phyloP scores from a whole-genome alignment of 2,329 filamentous ascomycete species.

The Stachybotrys echinatus region DNA sequence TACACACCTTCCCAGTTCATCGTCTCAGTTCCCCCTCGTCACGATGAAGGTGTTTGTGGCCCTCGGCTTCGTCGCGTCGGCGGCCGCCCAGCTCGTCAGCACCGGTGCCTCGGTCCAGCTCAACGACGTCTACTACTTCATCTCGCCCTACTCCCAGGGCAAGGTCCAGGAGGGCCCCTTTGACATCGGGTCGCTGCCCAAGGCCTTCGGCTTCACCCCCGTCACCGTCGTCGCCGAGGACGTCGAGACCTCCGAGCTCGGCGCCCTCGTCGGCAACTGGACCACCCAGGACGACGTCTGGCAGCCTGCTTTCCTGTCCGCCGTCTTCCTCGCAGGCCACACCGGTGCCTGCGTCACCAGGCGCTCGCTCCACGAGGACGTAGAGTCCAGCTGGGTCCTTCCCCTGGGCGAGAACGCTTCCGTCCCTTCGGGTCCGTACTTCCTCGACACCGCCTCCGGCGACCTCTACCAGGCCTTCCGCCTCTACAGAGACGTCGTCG shows the following conservation, averaged over 20 bases:
- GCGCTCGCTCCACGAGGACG: constrained; percentile 9
- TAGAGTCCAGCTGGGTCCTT: constrained; percentile 10
- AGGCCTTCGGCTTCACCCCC: constrained; percentile 24
- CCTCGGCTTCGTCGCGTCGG: constrained; percentile 7
- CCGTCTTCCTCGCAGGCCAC: constrained; percentile 14
- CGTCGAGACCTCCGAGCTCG: constrained; percentile 12
- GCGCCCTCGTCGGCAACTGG: constrained; percentile 23
- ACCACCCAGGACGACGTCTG: constrained; percentile 20
- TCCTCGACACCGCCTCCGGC: constrained; percentile 24
- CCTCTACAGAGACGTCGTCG: constrained; percentile 23
- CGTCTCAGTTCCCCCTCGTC: no score
- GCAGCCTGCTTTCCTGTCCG: constrained; percentile 14
- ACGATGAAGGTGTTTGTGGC: neutral
- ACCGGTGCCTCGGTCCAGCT: constrained; percentile 25
- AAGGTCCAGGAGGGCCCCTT: constrained; percentile 12
- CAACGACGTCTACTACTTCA: constrained; percentile 24
- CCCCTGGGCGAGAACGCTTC: constrained; percentile 8
- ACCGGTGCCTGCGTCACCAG: constrained; percentile 8
- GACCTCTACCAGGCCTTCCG: constrained; percentile 26
- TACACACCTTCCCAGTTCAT: no score
- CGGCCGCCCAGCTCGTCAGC: constrained; percentile 15
- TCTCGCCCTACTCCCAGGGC: constrained; percentile 25
- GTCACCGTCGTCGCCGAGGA: constrained; percentile 24
- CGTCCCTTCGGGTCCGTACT: constrained; percentile 29
- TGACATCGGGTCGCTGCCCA: constrained; percentile 9